Evolutionary conservation across 495 filamentous ascomycete genomes (phyloP).

Genomic region (Penicillium dipodomyicola): DNA sequence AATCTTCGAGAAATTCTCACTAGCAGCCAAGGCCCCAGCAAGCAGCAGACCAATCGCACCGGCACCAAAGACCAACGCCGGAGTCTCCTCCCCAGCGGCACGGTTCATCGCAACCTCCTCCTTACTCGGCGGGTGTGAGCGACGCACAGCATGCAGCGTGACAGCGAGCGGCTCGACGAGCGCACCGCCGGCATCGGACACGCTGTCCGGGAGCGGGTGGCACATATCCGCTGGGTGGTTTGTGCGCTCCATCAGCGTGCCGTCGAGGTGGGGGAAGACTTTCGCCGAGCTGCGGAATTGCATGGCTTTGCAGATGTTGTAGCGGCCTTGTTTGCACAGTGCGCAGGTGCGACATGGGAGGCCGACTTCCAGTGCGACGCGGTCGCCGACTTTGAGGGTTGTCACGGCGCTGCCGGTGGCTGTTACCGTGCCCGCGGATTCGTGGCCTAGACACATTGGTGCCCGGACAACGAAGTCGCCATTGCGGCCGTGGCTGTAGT

Average conservation of each 20-base stretch:
- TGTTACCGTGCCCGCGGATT: constrained; percentile 69
- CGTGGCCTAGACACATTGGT: constrained; percentile 71
- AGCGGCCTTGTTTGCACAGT: constrained; percentile 64
- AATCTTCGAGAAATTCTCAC: constrained; percentile 67
- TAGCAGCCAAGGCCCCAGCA: constrained; percentile 56
- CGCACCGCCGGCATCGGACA: constrained; percentile 68
- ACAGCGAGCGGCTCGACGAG: constrained; percentile 78
- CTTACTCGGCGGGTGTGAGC: constrained; percentile 52
- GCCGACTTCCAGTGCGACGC: constrained; percentile 82
- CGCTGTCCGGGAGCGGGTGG: constrained; percentile 57
- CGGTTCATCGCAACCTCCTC: constrained; percentile 28
- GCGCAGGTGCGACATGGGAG: constrained; percentile 70
- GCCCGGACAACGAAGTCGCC: constrained; percentile 73
- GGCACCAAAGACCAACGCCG: constrained; percentile 74
- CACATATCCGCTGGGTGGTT: constrained; percentile 64
- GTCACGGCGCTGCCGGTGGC: constrained; percentile 53
- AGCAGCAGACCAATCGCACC: constrained; percentile 77
- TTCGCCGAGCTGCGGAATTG: constrained; percentile 78
- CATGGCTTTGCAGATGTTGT: constrained; percentile 84
- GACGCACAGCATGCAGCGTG: constrained; percentile 68
- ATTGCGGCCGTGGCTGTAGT: constrained; percentile 82
- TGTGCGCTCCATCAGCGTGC: constrained; percentile 75
- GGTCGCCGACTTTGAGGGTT: constrained; percentile 57
- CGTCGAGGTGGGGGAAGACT: constrained; percentile 73
- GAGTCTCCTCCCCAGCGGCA: constrained; percentile 34